Base-by-base conservation (phyloP, 306 rosid genomes). In the Carpinus fangiana region DNA sequence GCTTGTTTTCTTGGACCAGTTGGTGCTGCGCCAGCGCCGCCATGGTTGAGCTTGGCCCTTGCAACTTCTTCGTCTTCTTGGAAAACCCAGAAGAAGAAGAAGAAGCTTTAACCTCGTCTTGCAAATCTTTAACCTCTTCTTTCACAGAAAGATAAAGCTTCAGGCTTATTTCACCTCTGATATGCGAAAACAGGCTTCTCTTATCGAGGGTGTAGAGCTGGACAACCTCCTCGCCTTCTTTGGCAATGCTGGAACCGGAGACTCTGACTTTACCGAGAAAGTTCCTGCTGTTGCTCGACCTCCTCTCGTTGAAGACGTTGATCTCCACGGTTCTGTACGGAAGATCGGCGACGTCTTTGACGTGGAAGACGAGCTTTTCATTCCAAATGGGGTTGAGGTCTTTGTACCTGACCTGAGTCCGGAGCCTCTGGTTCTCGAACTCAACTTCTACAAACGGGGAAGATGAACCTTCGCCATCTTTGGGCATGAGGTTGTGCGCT, bases 401-500 rank as follows among this genome's bases (percentile, higher is more conserved):
- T 26, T 89, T 89, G 84, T 79, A 75, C 31, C 85, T 89, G 53
- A 89, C 93, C 17, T 85, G 89, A 47, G 91, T 89, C 52, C 88
- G 72, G 5, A 83, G 87, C 53, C 90, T 77, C 53, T 87, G 91
- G 74, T 81, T 85, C 51, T 89, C 91, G 6, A 89, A 87, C 81
- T 87, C 93, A 0, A 89, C 81, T 43, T 89, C 91, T 2, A 85
- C 91, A 28, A 89, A 89, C 4, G 93, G 85, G 23, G 89, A 87
- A 0, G 93, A 89, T 0, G 91, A 85, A 8, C 93, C 93, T 64
- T 89, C 93, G 11, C 91, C 91, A 46, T 89, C 91, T 66, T 87
- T 89, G 0, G 93, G 93, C 91, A 89, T 87, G 75, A 89, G 93
- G 55, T 89, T 89, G 82, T 87, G 89, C 8, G 93, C 93, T 47